Evolutionary conservation across 768 basidiomycete species (phyloP).

Genomic region (Tulasnella sp.): DNA sequence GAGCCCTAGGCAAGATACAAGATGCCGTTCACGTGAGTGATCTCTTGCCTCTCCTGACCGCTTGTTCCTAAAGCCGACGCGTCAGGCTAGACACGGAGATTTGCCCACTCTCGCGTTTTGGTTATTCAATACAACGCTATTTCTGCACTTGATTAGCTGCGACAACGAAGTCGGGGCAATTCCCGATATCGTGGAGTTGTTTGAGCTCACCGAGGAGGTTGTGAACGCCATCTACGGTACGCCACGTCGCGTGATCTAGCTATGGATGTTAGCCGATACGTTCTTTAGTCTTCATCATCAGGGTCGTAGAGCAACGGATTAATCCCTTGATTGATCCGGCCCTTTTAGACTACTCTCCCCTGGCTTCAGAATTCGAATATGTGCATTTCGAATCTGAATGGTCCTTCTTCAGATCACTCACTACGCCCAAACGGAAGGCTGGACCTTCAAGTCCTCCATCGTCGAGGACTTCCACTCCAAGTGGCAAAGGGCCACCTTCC

Average conservation of each 20-base stretch:
- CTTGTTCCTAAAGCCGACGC: neutral
- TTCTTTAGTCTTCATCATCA: constrained; percentile 82
- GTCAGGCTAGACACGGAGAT: constrained; percentile 72
- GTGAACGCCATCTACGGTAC: constrained; percentile 90
- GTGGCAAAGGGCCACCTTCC: constrained; percentile 32
- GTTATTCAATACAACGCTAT: constrained; percentile 83
- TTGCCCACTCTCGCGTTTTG: constrained; percentile 83
- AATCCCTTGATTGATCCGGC: constrained; percentile 76
- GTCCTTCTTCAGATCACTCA: constrained; percentile 74
- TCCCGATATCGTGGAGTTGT: constrained; percentile 75
- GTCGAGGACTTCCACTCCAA: constrained; percentile 32
- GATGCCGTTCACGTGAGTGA: constrained; percentile 77
- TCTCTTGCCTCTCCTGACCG: neutral
- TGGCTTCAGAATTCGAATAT: constrained; percentile 66
- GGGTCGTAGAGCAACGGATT: constrained; percentile 79
- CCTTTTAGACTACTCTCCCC: constrained; percentile 70
- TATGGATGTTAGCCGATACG: constrained; percentile 1
- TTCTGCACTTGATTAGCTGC: constrained; percentile 85
- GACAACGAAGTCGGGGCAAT: constrained; percentile 67
- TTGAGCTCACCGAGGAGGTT: constrained; percentile 81
- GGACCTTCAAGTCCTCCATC: neutral
- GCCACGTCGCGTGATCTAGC: neutral
- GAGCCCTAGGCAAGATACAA: constrained; percentile 87
- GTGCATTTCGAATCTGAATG: constrained; percentile 95
- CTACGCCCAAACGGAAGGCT: constrained; percentile 22